These are phyloP conservation scores for Penicillium malachiteum DNA, from an alignment of 495 filamentous ascomycete species.

Conservation along the genomic window DNA sequence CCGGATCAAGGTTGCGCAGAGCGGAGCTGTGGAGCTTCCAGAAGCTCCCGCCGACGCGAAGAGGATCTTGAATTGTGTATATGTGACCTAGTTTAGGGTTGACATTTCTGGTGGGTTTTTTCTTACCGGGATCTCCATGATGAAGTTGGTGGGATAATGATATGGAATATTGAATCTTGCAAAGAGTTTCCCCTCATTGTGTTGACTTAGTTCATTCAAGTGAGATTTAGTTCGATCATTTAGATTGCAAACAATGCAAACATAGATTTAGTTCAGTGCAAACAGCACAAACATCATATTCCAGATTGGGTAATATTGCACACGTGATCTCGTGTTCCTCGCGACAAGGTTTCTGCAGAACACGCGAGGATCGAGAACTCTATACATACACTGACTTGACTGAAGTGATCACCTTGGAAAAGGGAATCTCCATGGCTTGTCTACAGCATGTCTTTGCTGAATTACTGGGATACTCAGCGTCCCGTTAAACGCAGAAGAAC, in stretches of 20 bases:
- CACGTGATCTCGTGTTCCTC: slow-evolving; percentile 41
- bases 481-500: slow-evolving; percentile 37
- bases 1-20: slow-evolving; percentile 15
- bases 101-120: neutral
- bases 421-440: slow-evolving; percentile 6
- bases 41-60: slow-evolving; percentile 12
- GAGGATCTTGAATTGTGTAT: too few species aligned
- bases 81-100: neutral
- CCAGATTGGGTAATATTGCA: slow-evolving; percentile 16
- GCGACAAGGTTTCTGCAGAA: neutral
- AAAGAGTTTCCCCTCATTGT: neutral
- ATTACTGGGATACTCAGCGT: slow-evolving; percentile 44
- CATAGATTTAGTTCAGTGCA: slow-evolving; percentile 16
- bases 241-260: slow-evolving; percentile 30
- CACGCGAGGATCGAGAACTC: slow-evolving; percentile 4
- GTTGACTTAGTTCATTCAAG: neutral
- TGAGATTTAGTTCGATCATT: neutral
- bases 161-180: neutral
- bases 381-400: neutral
- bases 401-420: neutral
- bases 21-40: slow-evolving; percentile 28
- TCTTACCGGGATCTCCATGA: slow-evolving; percentile 15
- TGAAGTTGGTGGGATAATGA: neutral
- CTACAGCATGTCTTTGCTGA: slow-evolving; percentile 41
- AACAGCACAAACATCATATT: slow-evolving; percentile 25